Conservation (phyloP, 345 rosid genomes). For the Brassica nigra region DNA sequence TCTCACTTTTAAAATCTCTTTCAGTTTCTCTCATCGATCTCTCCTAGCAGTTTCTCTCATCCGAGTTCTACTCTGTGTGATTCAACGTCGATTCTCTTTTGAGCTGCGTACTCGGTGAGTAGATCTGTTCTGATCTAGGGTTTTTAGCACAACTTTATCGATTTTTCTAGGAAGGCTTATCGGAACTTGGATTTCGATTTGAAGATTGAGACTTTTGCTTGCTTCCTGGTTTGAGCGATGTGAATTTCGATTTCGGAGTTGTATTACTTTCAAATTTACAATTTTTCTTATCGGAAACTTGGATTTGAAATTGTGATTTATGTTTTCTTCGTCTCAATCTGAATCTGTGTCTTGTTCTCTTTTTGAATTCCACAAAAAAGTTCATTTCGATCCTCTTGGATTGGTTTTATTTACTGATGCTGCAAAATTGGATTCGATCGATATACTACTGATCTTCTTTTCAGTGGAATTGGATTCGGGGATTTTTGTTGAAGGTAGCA, state of each 20-base stretch:
- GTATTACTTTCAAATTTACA: neutral
- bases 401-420: neutral
- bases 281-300: neutral
- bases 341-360: conserved; percentile 26
- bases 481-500: neutral
- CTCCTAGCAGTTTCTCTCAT: conserved; percentile 13
- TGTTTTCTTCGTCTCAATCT: neutral
- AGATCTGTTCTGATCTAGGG: conserved; percentile 52
- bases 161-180: neutral
- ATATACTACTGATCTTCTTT: conserved; percentile 1
- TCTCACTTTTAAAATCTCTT: conserved; percentile 23
- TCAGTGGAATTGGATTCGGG: neutral
- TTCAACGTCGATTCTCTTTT: conserved; percentile 13
- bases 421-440: neutral
- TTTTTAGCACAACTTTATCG: conserved; percentile 17
- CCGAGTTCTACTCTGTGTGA: neutral
- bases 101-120: conserved; percentile 41
- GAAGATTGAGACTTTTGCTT: neutral
- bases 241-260: conserved; percentile 1
- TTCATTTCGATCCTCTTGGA: conserved; percentile 15
- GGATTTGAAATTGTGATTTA: neutral
- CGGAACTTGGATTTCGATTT: conserved; percentile 13
- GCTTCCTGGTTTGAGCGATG: neutral
- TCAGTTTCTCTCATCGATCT: conserved; percentile 21
- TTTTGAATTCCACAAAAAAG: neutral